Conservation (phyloP, 2,329 filamentous ascomycete genomes). For the Diaporthe longicolla region DNA sequence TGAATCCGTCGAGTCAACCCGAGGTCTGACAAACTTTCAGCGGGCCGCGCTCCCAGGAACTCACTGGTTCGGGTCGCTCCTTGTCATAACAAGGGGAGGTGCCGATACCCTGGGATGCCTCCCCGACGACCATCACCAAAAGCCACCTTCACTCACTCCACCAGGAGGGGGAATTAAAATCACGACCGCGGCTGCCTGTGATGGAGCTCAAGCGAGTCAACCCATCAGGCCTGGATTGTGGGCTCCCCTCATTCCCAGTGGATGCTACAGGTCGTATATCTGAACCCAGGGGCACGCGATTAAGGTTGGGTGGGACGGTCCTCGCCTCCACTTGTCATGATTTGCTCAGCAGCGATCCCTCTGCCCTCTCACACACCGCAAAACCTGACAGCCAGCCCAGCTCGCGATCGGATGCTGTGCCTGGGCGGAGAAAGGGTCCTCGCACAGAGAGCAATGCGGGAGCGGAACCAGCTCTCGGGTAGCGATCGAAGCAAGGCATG, state of each 20-base stretch:
- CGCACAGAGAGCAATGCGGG: too few relatives aligned
- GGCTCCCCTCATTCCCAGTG: not conserved
- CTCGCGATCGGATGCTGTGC: constrained; percentile 13
- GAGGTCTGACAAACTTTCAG: constrained; percentile 11
- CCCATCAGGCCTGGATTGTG: not conserved
- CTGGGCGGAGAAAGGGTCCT: too few relatives aligned
- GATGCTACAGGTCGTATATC: constrained; percentile 1
- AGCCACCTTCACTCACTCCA: not conserved
- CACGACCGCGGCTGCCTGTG: not conserved
- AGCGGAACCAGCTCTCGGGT: not conserved
- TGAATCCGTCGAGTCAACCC: constrained; percentile 6
- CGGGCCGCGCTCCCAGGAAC: not conserved
- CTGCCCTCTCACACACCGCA: not conserved
- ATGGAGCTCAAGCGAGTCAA: constrained; percentile 11
- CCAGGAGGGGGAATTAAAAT: not conserved
- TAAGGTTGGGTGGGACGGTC: constrained; percentile 18
- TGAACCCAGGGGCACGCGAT: constrained; percentile 20
- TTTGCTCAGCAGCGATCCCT: not conserved
- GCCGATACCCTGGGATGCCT: not conserved
- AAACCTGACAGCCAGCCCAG: not conserved
- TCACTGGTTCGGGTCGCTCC: not conserved
- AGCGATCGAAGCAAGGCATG: not conserved
- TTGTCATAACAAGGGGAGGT: not conserved
- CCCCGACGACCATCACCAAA: not conserved
- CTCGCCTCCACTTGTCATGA: constrained; percentile 23